These are phyloP conservation scores for Xylaria sp. DNA, from an alignment of 2,329 filamentous ascomycete species.

Conservation along the genomic window DNA sequence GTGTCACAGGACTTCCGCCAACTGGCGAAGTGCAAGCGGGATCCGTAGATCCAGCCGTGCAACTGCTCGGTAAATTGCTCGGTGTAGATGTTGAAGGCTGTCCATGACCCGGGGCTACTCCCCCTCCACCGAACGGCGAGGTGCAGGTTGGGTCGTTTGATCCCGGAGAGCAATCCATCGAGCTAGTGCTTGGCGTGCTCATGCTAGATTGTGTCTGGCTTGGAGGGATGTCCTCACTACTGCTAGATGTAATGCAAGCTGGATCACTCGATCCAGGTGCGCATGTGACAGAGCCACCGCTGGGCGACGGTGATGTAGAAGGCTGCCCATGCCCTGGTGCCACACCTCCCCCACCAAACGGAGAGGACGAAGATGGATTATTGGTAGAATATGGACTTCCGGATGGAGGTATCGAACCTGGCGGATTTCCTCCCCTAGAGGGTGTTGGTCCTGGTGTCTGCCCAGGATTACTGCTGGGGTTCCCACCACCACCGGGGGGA, in stretches of 20 bases:
- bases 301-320: slow-evolving; percentile 22
- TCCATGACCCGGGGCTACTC: slow-evolving; percentile 34
- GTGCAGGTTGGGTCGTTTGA: slow-evolving; percentile 39
- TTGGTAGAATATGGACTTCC: slow-evolving; percentile 22
- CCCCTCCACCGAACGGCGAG: slow-evolving; percentile 28
- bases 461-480: slow-evolving; percentile 14
- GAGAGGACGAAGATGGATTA: slow-evolving; percentile 32
- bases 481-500: slow-evolving; percentile 19
- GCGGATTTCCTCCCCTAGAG: slow-evolving; percentile 12
- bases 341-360: slow-evolving; percentile 28
- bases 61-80: slow-evolving; percentile 27
- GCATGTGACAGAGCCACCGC: slow-evolving; percentile 20
- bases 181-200: slow-evolving; percentile 23
- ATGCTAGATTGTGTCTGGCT: slow-evolving; percentile 27
- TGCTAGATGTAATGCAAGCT: slow-evolving; percentile 34
- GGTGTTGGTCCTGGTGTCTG: slow-evolving; percentile 22
- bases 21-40: slow-evolving; percentile 37
- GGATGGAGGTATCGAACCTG: slow-evolving; percentile 23
- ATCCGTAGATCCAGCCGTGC: slow-evolving; percentile 38
- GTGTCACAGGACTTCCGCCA: slow-evolving; percentile 23
- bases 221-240: slow-evolving; percentile 23
- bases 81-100: slow-evolving; percentile 34
- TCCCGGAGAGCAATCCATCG: slow-evolving; percentile 29
- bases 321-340: slow-evolving; percentile 35
- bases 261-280: slow-evolving; percentile 36